Conservation (phyloP, 768 basidiomycete genomes). For the Lanmaoa rubissima region DNA sequence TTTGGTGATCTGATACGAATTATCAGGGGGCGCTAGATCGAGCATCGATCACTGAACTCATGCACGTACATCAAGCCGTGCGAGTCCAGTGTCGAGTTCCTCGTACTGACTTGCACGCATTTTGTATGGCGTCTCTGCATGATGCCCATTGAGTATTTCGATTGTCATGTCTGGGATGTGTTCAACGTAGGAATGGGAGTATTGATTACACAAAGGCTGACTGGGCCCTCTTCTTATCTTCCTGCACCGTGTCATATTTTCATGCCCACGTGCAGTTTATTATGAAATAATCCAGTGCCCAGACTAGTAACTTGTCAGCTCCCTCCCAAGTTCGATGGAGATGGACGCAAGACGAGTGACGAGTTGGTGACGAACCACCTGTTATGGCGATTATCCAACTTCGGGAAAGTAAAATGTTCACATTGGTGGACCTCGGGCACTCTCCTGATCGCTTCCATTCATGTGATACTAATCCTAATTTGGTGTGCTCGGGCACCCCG, state of each 20-base stretch:
- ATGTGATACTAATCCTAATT: no score
- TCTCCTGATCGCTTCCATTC: no score
- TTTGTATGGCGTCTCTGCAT: conserved; percentile 2
- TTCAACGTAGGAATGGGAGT: neutral
- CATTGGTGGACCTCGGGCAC: no score
- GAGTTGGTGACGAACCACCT: no score
- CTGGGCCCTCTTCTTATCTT: neutral
- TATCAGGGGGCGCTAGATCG: neutral
- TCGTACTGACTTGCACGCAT: neutral
- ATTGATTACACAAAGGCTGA: neutral
- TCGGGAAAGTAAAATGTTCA: no score
- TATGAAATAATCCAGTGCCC: no score
- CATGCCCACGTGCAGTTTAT: neutral
- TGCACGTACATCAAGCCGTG: conserved; percentile 22
- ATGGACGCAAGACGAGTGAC: no score
- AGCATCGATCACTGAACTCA: neutral
- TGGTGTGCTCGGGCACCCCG: no score
- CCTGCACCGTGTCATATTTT: neutral
- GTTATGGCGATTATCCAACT: no score
- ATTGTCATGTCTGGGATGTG: conserved; percentile 2
- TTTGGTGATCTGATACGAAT: conserved; percentile 47
- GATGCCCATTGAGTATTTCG: neutral
- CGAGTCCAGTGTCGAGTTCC: neutral
- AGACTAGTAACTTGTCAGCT: neutral
- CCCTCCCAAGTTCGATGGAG: neutral